Conservation (phyloP, 768 basidiomycete species). For the Macrolepiota fuliginosa region DNA sequence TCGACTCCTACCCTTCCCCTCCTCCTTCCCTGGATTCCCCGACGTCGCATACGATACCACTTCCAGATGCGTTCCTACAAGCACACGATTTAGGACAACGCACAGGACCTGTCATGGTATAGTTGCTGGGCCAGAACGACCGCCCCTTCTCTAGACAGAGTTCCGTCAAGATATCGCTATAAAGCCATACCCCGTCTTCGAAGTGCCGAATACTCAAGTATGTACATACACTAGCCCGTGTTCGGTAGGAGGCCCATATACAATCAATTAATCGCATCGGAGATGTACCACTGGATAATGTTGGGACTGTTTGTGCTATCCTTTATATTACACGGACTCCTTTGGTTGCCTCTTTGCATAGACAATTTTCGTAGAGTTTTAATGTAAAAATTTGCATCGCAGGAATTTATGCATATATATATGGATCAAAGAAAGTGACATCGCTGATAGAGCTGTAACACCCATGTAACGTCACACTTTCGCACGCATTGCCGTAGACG, state of each 20-base stretch:
- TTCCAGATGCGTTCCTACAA: slow-evolving; percentile 15
- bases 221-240: background rate
- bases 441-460: background rate
- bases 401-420: background rate
- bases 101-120: background rate
- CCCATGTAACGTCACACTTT: slow-evolving; percentile 21
- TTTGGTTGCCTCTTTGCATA: background rate
- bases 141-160: background rate
- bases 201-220: background rate
- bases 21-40: slow-evolving; percentile 38
- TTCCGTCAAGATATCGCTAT: background rate
- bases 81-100: slow-evolving; percentile 5
- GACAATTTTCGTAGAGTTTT: background rate
- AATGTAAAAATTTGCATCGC: background rate
- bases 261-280: background rate
- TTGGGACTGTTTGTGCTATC: background rate
- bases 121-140: background rate
- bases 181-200: background rate
- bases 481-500: slow-evolving; percentile 30
- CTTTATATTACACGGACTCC: background rate
- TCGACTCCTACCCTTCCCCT: slow-evolving; percentile 50
- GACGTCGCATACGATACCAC: slow-evolving; percentile 24
- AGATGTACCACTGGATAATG: slow-evolving; percentile 5
- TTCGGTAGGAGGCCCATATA: background rate
- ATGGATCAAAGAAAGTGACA: background rate